Evolutionary conservation across 306 rosid genomes (phyloP), one percentile per base, ranked within the genome.

Genomic region (Cicer cuneatum): DNA sequence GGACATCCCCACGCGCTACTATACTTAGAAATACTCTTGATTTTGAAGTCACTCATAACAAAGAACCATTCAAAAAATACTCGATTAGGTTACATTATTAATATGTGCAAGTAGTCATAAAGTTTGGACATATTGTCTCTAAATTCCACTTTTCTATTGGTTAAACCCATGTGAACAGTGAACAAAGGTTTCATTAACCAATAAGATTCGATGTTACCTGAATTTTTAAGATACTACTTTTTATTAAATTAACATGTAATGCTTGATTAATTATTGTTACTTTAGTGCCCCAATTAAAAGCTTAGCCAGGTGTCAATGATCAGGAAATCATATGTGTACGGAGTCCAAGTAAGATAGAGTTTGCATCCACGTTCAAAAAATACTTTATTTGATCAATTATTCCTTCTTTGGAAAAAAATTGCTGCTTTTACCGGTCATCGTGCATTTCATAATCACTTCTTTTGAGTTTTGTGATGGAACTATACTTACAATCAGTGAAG

Each of bases 271-370:
- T 18, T 56, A 61, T 53, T 46, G 10, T 53, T 39, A 24, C 4
- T 61, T 70, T 10, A 42, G 72, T 69, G 77, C 68, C 68, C 56
- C 37, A 33, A 45, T 47, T 51, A 29, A 58, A 57, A 66, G 56
- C 18, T 66, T 45, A 56, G 88, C 82, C 96, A 90, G 87, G 89
- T 90, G 96, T 88, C 96, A 85, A 90, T 90, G 71, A 86, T 86
- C 88, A 85, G 82, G 68, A 75, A 76, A 85, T 89, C 76, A 89
- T 88, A 72, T 2, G 29, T 14, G 80, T 41, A 38, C 87, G 71
- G 37, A 71, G 46, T 59, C 88, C 88, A 68, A 87, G 73, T 41
- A 66, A 73, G 77, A 76, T 66, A 6, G 38, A 72, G 63, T 69
- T 73, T 14, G 51, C 52, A 9, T 37, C 56, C 5, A 58, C 3